Base-by-base conservation (phyloP, 495 filamentous ascomycete genomes). In the Apiosordaria backusii region DNA sequence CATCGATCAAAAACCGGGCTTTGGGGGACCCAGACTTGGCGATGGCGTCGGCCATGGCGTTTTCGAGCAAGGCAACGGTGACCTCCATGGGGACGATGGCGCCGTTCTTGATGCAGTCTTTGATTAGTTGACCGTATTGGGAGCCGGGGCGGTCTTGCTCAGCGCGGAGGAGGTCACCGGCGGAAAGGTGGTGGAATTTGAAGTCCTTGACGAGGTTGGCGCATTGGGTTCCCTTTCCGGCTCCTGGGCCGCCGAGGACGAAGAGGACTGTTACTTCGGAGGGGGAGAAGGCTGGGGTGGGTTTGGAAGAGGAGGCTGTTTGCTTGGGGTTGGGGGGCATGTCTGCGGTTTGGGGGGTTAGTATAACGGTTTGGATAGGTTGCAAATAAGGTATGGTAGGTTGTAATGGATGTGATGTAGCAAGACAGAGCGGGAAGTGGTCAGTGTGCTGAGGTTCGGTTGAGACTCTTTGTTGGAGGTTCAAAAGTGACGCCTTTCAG, bases 51-150 rank as follows among this genome's bases (percentile, higher is more conserved):
- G 82, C 85, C 91, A 99, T 97, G 7, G 93, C 91, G 75, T 96
- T 93, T 77, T 97, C 95, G 3, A 99, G 85, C 18, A 99, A 77
- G 26, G 90, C 88, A 50, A 99, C 89, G n/a, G 95, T 99, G 22
- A 99, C 92, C 74, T 98, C 94, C 94, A 97, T 97, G 10, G 95
- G 95, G 68, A 99, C 95, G 77, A 99, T 99, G 70, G 86, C 88
- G 67, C 95, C 95, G 74, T 99, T 89, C 50, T 86, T 87, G 83
- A 99, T 99, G 82, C 93, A 92, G 57, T 87, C 81, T 65, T 88
- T 88, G 84, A 99, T 99, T 77, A 98, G 83, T 35, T 89, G 84
- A 73, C 95, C 95, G 78, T 96, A 97, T 75, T 97, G 83, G 69
- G 86, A 89, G 52, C 91, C 92, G 4, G 86, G 82, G 13, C 95